Evolutionary conservation across 495 filamentous ascomycete genomes (phyloP), one percentile per base, ranked within the genome.

Genomic region (Pyronema omphalodes): DNA sequence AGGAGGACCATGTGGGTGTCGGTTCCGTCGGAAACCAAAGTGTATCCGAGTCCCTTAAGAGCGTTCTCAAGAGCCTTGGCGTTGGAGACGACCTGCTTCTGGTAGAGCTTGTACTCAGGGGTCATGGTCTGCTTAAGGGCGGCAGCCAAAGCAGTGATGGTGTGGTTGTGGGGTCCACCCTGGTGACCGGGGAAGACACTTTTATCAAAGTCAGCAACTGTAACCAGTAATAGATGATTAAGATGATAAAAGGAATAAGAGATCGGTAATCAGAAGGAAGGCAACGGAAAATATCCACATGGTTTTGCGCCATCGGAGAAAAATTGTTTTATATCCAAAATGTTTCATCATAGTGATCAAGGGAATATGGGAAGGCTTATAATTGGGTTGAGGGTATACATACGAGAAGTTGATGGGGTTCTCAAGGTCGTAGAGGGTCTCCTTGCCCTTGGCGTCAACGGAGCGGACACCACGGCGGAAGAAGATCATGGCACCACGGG

Each of bases 401-500:
- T 57, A 63, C 61, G 57, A 60, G 71, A 93, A 89, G 76, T 99
- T 99, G 73, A 99, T 99, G 44, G 88, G 87, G 53, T 76, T 74
- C 74, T 96, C 93, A 37, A 99, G 80, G 67, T 99, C 87, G 66
- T 95, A 99, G 65, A 87, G 65, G 58, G 77, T 79, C 70, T 95
- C 80, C 74, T 95, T 91, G 61, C 86, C 84, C 79, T 95, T 96
- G 67, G 82, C 72, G 67, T 96, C 86, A 44, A 79, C 79, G 66
- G 79, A 83, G 62, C 88, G 80, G 51, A 95, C 84, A 64, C 93
- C 93, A 72, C 89, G 93, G 65, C 93, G 85, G 80, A 86, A 99
- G 78, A 99, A 99, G 72, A 99, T 99, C 93, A 99, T 99, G 67
- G 93, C 93, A 67, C 93, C 93, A 71, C 93, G 84, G 52, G 93